phyloP scores from a whole-genome alignment of 1,139 yeast genomes.

The Geotrichum klebahnii region DNA sequence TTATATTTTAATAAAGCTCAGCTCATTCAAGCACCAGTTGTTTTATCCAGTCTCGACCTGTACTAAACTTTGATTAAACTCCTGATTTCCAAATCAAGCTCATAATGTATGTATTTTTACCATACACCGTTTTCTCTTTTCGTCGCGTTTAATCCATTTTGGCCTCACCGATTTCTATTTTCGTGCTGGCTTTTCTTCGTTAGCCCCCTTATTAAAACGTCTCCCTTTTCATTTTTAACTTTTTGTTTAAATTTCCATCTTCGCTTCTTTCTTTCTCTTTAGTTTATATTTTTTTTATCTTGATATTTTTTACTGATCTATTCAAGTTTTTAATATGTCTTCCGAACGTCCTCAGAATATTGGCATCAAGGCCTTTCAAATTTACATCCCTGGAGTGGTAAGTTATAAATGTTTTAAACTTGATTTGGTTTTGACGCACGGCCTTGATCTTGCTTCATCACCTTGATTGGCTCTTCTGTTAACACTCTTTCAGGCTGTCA shows the following conservation, averaged over 20 bases:
- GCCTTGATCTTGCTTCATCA: neutral
- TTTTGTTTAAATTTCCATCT: neutral
- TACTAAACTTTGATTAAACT: too few relatives aligned
- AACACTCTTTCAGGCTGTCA: slow-evolving; percentile 53
- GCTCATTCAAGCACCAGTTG: too few relatives aligned
- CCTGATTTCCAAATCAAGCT: too few relatives aligned
- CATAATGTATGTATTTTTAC: too few relatives aligned
- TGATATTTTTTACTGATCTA: neutral
- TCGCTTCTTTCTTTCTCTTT: neutral
- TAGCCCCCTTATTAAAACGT: neutral
- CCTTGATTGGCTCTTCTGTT: too few relatives aligned
- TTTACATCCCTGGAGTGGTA: slow-evolving; percentile 74
- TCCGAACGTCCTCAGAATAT: slow-evolving; percentile 60
- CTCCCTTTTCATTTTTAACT: neutral
- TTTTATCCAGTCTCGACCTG: too few relatives aligned
- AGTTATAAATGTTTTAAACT: slow-evolving; percentile 27
- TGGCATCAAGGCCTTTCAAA: slow-evolving; percentile 94
- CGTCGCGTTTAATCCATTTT: neutral
- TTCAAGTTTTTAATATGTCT: slow-evolving; percentile 29
- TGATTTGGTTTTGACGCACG: neutral
- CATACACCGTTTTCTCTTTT: neutral
- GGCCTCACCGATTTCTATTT: neutral
- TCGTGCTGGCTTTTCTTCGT: neutral
- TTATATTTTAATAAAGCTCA: too few relatives aligned
- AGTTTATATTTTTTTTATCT: neutral